Percentiles rank a stretch among this genome's conserved stretches.
Evolutionary conservation across 768 basidiomycete genomes (phyloP).

Genomic region (Rickenella mellea): DNA sequence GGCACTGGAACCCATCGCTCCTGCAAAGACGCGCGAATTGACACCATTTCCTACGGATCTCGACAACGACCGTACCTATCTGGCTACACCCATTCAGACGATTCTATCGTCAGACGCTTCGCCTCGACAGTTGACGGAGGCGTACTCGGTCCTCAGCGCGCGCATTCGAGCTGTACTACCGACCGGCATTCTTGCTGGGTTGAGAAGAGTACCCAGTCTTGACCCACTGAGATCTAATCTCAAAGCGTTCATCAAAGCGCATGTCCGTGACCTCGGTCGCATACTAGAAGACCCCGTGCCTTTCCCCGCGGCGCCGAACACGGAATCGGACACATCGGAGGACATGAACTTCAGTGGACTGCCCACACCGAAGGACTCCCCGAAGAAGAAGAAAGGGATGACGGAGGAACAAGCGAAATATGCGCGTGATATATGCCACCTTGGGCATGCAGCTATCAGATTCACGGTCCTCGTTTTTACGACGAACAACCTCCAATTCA

Average conservation of each 20-base stretch:
- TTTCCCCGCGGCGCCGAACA: background rate
- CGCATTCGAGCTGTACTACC: constrained; percentile 45
- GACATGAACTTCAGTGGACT: constrained; percentile 23
- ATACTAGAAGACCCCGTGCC: constrained; percentile 50
- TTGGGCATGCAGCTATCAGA: constrained; percentile 60
- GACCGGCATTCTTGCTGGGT: constrained; percentile 18
- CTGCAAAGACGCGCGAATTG: constrained; percentile 41
- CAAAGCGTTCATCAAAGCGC: constrained; percentile 39
- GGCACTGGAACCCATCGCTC: constrained; percentile 27
- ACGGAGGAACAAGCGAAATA: constrained; percentile 69
- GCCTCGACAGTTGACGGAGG: constrained; percentile 56
- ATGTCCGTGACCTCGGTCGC: constrained; percentile 61
- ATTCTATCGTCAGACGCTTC: constrained; percentile 42
- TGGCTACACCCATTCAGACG: constrained; percentile 51
- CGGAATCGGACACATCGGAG: constrained; percentile 9
- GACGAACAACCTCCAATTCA: constrained; percentile 46
- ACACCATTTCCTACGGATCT: constrained; percentile 76
- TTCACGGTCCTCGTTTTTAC: constrained; percentile 48
- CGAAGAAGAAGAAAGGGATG: constrained; percentile 59
- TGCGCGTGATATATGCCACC: constrained; percentile 71
- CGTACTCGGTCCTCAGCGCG: constrained; percentile 60
- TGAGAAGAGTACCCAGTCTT: constrained; percentile 42
- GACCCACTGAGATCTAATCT: constrained; percentile 53
- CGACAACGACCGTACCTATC: constrained; percentile 51
- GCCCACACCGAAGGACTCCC: constrained; percentile 65